Base-by-base conservation (phyloP, 345 rosid species). In the Aquilaria sinensis region DNA sequence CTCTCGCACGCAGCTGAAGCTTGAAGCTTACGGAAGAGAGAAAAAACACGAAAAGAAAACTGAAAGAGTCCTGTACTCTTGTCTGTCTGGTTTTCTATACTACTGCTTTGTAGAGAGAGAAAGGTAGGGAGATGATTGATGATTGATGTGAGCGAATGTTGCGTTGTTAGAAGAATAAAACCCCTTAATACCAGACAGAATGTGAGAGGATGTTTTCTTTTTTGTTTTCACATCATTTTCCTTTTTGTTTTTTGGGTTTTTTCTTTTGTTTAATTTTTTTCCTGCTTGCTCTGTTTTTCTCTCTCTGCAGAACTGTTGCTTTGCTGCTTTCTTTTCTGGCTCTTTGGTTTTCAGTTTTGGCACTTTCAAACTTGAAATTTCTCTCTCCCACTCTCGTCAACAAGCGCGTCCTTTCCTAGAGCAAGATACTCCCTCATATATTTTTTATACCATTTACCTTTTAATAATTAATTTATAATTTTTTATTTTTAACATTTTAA, bases 181-280 rank as follows among this genome's bases (percentile, higher is more conserved):
- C 62, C 76, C 78, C 83, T 67, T 66, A 69, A 77, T 77, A 71
- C 82, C 86, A 77, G 82, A 84, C 86, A 78, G 73, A 70, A 73
- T 69, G 73, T 65, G 65, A 66, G 73, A 71, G 75, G 60, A 61
- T 67, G 48, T 67, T 64, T 67, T 73, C 58, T 56, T 64, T 73
- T 71, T 73, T 70, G 65, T 67, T 56, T 73, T 72, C 70, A 60
- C 51, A 59, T 70, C 74, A 56, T 31, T 30, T 9, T 23, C 31
- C 16, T 34, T 56, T 14, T 49, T 59, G 50, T 30, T 23, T 43
- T 31, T 33, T 31, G 9, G 16, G 12, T 9, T 10, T 33, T 34
- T n/a, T 0, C n/a, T 12, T 4, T 45, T 30, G 33, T 47, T 8
- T 30, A 9, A 30, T 48, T 41, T 11, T 15, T 43, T 31, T 14